These are phyloP conservation scores for Hypoxylon sp. DNA, from an alignment of 2,329 filamentous ascomycete genomes.

Conservation along the genomic window DNA sequence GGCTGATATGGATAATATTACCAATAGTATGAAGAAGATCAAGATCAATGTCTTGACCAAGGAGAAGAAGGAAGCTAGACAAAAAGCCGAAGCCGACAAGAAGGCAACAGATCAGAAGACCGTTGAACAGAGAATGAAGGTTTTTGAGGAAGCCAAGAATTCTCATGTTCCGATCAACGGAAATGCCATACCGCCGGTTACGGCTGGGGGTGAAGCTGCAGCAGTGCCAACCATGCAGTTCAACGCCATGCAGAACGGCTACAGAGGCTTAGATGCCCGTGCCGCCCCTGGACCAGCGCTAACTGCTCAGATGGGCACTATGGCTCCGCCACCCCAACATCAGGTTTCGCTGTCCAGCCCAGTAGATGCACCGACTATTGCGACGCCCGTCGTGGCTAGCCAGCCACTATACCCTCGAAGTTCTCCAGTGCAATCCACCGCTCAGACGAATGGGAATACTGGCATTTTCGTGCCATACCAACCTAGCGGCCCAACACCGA, in stretches of 20 bases:
- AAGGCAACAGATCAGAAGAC: slow-evolving; percentile 17
- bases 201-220: neutral
- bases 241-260: neutral
- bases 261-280: neutral
- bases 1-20: slow-evolving; percentile 63
- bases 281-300: neutral
- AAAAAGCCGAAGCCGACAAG: slow-evolving; percentile 44
- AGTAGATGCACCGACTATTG: slow-evolving; percentile 29
- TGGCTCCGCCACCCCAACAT: slow-evolving; percentile 9
- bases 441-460: slow-evolving; percentile 32
- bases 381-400: slow-evolving; percentile 31
- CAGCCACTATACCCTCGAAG: slow-evolving; percentile 40
- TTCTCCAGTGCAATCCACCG: slow-evolving; percentile 41
- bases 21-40: slow-evolving; percentile 68
- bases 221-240: slow-evolving; percentile 1
- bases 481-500: slow-evolving; percentile 60
- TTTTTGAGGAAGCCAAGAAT: neutral
- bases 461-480: slow-evolving; percentile 64
- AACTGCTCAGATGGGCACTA: neutral
- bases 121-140: slow-evolving; percentile 2
- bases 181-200: neutral
- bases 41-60: slow-evolving; percentile 69
- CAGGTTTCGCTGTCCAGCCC: slow-evolving; percentile 11
- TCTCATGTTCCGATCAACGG: neutral
- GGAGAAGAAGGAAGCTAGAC: slow-evolving; percentile 64